Conservation (phyloP, 305 asterid species). For the Fraxinus angustifolia region DNA sequence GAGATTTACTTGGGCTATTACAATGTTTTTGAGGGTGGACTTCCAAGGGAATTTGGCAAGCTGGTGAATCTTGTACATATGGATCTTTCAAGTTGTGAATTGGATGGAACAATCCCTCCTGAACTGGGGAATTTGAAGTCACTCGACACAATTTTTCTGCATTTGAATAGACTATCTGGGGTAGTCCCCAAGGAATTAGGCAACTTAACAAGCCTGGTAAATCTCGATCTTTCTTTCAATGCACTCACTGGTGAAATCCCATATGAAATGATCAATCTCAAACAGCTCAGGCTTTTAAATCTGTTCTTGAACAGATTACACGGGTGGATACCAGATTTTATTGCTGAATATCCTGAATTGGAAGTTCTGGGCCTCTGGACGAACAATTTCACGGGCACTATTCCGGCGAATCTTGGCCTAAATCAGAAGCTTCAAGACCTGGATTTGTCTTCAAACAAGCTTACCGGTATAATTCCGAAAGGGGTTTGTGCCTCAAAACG, state of each 20-base stretch:
- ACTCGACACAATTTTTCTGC: constrained; percentile 69
- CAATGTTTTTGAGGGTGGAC: constrained; percentile 70
- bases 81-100: constrained; percentile 73
- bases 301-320: constrained; percentile 80
- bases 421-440: constrained; percentile 53
- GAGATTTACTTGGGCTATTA: constrained; percentile 75
- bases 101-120: constrained; percentile 69
- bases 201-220: constrained; percentile 59
- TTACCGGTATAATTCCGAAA: constrained; percentile 80
- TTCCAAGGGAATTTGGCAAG: constrained; percentile 81
- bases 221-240: constrained; percentile 86
- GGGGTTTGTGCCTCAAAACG: constrained; percentile 56
- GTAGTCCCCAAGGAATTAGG: constrained; percentile 75
- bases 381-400: constrained; percentile 85
- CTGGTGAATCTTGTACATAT: constrained; percentile 57
- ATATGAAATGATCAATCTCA: constrained; percentile 53
- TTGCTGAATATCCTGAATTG: constrained; percentile 64
- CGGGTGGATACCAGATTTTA: constrained; percentile 75
- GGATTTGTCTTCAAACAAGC: constrained; percentile 90
- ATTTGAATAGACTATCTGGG: constrained; percentile 67
- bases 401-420: constrained; percentile 65
- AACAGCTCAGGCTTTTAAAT: constrained; percentile 57
- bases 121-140: constrained; percentile 68
- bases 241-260: constrained; percentile 83
- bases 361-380: constrained; percentile 70